phyloP scores from a whole-genome alignment of 2,329 filamentous ascomycete species.

The Venturia effusa region DNA sequence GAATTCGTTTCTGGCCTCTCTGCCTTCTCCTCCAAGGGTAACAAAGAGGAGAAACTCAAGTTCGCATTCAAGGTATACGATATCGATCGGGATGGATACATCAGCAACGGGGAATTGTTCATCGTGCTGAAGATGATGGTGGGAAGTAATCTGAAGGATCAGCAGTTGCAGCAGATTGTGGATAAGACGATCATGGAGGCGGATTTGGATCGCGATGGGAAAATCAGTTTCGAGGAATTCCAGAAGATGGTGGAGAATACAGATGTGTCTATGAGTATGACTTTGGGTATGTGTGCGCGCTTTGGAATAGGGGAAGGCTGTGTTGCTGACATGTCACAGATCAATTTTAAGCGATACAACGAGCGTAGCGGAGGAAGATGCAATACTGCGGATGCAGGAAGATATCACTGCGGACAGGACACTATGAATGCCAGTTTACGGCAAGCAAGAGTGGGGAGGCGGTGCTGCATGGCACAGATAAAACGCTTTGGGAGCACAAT shows the following conservation, averaged over 20 bases:
- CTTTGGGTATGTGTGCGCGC: constrained; percentile 38
- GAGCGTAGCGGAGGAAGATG: no score
- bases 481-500: not conserved
- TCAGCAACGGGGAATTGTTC: constrained; percentile 97
- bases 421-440: not conserved
- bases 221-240: constrained; percentile 99
- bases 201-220: constrained; percentile 87
- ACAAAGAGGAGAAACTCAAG: constrained; percentile 95
- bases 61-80: constrained; percentile 99
- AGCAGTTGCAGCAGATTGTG: constrained; percentile 97
- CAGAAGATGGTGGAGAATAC: constrained; percentile 95
- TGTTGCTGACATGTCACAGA: not conserved
- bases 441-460: not conserved
- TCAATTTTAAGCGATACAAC: not conserved
- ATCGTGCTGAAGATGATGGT: constrained; percentile 99
- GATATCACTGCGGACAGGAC: not conserved
- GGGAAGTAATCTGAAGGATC: constrained; percentile 95
- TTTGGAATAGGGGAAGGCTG: not conserved
- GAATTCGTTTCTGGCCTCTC: constrained; percentile 94
- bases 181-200: constrained; percentile 99
- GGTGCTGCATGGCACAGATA: not conserved
- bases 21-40: constrained; percentile 94
- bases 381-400: not conserved
- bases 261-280: constrained; percentile 58
- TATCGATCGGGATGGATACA: constrained; percentile 96